These are phyloP conservation scores for Stachybotrys echinatus DNA, from an alignment of 2,329 filamentous ascomycete genomes.

Conservation along the genomic window DNA sequence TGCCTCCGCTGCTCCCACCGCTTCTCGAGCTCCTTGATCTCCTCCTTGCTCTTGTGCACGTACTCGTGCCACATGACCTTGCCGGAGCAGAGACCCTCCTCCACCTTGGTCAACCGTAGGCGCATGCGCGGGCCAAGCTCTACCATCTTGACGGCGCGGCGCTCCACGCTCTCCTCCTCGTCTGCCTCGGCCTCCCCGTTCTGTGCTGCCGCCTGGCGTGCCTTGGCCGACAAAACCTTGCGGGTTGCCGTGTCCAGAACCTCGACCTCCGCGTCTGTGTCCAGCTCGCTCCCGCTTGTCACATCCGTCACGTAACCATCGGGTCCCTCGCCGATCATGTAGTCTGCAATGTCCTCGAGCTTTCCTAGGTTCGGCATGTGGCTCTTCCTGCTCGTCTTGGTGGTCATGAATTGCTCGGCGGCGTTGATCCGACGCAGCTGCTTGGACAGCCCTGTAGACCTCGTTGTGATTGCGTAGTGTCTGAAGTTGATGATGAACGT, in stretches of 20 bases:
- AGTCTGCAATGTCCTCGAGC: slow-evolving; percentile 90
- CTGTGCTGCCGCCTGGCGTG: slow-evolving; percentile 33
- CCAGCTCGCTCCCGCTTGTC: slow-evolving; percentile 82
- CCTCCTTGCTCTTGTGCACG: slow-evolving; percentile 74
- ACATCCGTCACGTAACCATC: slow-evolving; percentile 79
- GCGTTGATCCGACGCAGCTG: slow-evolving; percentile 78
- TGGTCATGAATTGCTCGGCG: slow-evolving; percentile 69
- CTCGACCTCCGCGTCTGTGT: slow-evolving; percentile 95
- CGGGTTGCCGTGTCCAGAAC: slow-evolving; percentile 61
- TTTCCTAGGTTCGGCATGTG: slow-evolving; percentile 81
- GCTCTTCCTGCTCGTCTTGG: slow-evolving; percentile 58
- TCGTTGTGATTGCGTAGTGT: slow-evolving; percentile 94
- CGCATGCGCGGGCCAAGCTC: slow-evolving; percentile 90
- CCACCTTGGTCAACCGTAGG: slow-evolving; percentile 87
- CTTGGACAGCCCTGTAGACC: slow-evolving; percentile 77
- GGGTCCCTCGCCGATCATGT: slow-evolving; percentile 77
- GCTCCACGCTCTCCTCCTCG: slow-evolving; percentile 62
- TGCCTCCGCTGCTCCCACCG: slow-evolving; percentile 72
- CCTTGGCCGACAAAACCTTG: slow-evolving; percentile 54
- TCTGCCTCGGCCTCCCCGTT: slow-evolving; percentile 37
- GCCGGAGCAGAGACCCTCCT: slow-evolving; percentile 85
- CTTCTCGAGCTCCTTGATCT: slow-evolving; percentile 74
- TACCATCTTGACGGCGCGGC: slow-evolving; percentile 83
- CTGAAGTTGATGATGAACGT: slow-evolving; percentile 81
- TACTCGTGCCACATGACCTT: slow-evolving; percentile 98